Percentiles rank a stretch among this genome's conserved stretches.
Evolutionary conservation across 129 eudicot genomes (phyloP).

Genomic region (Rutidosis leptorrhynchoides): DNA sequence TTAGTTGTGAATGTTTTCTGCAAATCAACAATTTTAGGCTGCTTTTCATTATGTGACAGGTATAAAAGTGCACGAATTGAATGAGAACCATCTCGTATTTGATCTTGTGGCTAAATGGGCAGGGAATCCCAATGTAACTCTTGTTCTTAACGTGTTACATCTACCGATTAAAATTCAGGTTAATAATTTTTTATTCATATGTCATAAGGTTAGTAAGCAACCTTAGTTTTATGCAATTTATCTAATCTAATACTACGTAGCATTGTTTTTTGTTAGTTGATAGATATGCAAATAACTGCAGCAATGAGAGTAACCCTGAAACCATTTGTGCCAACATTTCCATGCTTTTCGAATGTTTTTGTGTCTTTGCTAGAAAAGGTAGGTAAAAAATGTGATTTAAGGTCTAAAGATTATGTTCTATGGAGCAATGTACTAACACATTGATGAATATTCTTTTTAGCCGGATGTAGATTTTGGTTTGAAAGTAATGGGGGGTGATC

Average conservation of each 20-base stretch:
- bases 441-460: slow-evolving; percentile 33
- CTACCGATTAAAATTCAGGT: slow-evolving; percentile 56
- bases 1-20: not conserved
- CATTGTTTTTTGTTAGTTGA: slow-evolving; percentile 38
- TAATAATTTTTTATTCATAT: slow-evolving; percentile 12
- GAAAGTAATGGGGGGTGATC: slow-evolving; percentile 58
- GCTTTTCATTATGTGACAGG: slow-evolving; percentile 38
- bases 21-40: slow-evolving; percentile 4
- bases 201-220: not conserved
- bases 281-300: slow-evolving; percentile 60
- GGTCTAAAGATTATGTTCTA: not conserved
- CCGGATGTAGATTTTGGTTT: slow-evolving; percentile 72
- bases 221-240: not conserved
- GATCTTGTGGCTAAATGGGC: slow-evolving; percentile 69
- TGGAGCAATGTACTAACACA: slow-evolving; percentile 8
- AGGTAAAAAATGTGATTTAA: not conserved
- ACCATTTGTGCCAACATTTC: slow-evolving; percentile 77
- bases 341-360: slow-evolving; percentile 53
- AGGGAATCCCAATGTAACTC: slow-evolving; percentile 50
- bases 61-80: slow-evolving; percentile 53
- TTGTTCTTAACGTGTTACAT: slow-evolving; percentile 43
- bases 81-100: slow-evolving; percentile 57
- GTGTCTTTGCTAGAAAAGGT: slow-evolving; percentile 74
- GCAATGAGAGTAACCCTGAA: slow-evolving; percentile 46
- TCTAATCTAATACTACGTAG: too few species aligned